Percentiles rank a stretch among this genome's conserved stretches.
Evolutionary conservation across 1,139 yeast species (phyloP).

Genomic region (Arxiozyma heterogenica): DNA sequence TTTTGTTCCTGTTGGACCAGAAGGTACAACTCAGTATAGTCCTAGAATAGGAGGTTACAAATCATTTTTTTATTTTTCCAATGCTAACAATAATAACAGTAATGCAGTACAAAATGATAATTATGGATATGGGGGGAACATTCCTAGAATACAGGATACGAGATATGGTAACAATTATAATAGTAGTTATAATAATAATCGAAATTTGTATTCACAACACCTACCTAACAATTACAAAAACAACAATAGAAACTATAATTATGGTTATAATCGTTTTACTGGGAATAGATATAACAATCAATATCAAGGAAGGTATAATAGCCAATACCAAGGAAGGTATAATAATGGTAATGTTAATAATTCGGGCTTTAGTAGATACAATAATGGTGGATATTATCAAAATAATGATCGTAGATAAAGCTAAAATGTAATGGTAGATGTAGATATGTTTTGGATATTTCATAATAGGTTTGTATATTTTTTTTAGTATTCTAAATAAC

Average conservation of each 20-base stretch:
- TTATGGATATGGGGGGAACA: not conserved
- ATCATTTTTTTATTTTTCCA: conserved; percentile 27
- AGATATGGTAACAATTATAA: conserved; percentile 6
- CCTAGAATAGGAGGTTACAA: conserved; percentile 38
- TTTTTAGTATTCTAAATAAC: no score
- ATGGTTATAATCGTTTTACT: not conserved
- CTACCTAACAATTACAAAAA: not conserved
- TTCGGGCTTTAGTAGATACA: not conserved
- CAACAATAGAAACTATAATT: not conserved
- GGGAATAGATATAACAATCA: not conserved
- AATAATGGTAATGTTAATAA: not conserved
- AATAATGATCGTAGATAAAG: not conserved
- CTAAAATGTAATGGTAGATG: not conserved
- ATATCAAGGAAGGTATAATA: not conserved
- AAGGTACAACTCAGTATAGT: conserved; percentile 33
- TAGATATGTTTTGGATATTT: not conserved
- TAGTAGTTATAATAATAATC: not conserved
- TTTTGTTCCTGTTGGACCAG: conserved; percentile 32
- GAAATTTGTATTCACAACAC: not conserved
- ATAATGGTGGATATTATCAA: not conserved
- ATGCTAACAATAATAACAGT: conserved; percentile 6
- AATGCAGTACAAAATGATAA: not conserved
- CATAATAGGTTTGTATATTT: no score
- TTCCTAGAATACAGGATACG: not conserved
- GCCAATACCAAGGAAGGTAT: not conserved